Conservation (phyloP, 2,329 filamentous ascomycete species). For the Coniochaeta ligniaria region DNA sequence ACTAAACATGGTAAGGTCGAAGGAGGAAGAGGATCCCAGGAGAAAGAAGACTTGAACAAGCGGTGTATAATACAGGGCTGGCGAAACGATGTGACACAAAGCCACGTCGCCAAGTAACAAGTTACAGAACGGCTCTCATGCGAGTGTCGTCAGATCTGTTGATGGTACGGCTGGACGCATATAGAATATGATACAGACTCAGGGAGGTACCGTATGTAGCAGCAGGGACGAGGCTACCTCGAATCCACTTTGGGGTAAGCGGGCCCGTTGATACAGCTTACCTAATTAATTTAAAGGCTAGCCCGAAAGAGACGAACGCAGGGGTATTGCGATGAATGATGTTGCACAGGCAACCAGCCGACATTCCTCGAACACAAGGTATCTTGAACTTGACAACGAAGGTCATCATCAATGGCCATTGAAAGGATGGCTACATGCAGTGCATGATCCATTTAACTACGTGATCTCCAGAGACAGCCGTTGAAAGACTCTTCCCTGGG, state of each 20-base stretch:
- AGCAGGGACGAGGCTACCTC: neutral
- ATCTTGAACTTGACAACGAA: neutral
- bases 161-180: neutral
- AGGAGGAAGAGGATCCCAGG: neutral
- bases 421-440: neutral
- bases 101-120: neutral
- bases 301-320: neutral
- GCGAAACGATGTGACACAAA: neutral
- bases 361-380: neutral
- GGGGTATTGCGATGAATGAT: neutral
- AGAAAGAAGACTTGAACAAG: neutral
- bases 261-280: neutral
- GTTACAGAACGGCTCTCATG: neutral
- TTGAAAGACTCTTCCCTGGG: too few relatives aligned
- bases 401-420: neutral
- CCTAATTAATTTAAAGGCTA: neutral
- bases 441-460: neutral
- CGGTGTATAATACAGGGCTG: neutral
- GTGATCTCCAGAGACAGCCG: too few relatives aligned
- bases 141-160: neutral
- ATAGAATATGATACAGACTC: neutral
- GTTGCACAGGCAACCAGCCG: neutral
- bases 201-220: too few relatives aligned
- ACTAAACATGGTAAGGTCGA: neutral
- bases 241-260: neutral